Evolutionary conservation across 192 early-diverging fungal species (phyloP), one percentile per base, ranked within the genome.

Genomic region (Fimicolochytrium jonesii): DNA sequence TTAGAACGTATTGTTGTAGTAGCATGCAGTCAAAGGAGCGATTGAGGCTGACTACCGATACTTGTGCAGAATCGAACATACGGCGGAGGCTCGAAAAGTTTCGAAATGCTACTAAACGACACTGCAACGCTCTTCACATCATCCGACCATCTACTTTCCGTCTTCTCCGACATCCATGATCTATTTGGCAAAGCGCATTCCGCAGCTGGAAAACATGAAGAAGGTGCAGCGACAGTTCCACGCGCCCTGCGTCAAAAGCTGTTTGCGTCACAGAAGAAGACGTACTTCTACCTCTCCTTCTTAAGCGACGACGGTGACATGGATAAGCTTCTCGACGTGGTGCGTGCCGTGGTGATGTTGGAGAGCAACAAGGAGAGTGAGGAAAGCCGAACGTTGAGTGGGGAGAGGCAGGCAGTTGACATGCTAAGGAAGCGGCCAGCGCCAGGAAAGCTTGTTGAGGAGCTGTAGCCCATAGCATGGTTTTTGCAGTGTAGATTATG

Each of bases 201-300:
- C 18, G 22, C 37, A 15, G 22, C 17, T 15, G 26, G 30, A 13
- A 56, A 17, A n/a, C 15, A 17, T 56, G n/a, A 45, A 28, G n/a
- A 15, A 18, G 2, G 22, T 20, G 23, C 22, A 33, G 46, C 59
- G 11, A n/a, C n/a, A n/a, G 41, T 67, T 17, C 66, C 66, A 13
- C 66, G 57, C 7, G 35, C 66, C 6, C 48, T 54, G 49, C 56
- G 57, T 15, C 45, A 36, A n/a, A 28, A 39, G 1, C 35, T 42
- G 17, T 53, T 67, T 29, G 50, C 57, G 25, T 49, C 56, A 1
- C 13, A 25, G 28, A 59, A 53, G 22, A 67, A 67, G 34, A 25
- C 60, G 29, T 67, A 59, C 32, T 67, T 59, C 20, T 67, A 67
- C 31, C 20, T 66, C 37, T 55, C 36, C 28, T 42, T 64, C 9